phyloP scores from a whole-genome alignment of 768 basidiomycete species.

The Lentinus brumalis region DNA sequence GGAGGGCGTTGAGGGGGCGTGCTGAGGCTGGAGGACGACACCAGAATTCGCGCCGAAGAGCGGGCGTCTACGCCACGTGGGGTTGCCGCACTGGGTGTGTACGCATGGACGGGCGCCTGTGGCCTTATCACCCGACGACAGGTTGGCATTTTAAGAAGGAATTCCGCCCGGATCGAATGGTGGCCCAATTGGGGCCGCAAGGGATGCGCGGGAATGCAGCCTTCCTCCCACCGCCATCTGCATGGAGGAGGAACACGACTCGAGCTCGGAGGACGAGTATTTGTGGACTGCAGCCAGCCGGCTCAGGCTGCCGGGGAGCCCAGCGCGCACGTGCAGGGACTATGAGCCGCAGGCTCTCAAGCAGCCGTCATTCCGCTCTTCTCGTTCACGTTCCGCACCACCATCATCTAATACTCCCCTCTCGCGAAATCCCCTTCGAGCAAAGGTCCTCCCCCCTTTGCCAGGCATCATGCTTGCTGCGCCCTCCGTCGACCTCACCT shows the following conservation, averaged over 20 bases:
- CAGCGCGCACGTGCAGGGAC: slow-evolving; percentile 20
- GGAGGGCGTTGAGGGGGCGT: slow-evolving; percentile 39
- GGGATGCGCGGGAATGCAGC: slow-evolving; percentile 7
- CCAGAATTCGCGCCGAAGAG: slow-evolving; percentile 5
- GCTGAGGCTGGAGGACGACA: slow-evolving; percentile 19
- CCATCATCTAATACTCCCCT: slow-evolving; percentile 25
- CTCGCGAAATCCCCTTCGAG: slow-evolving; percentile 3
- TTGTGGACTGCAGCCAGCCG: slow-evolving; percentile 28
- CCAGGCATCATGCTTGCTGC: slow-evolving; percentile 36
- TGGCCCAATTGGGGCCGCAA: slow-evolving; percentile 12
- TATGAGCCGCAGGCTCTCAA: slow-evolving; percentile 16
- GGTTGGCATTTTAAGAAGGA: slow-evolving; percentile 10
- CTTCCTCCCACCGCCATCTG: slow-evolving; percentile 15
- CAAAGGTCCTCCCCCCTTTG: slow-evolving; percentile 19
- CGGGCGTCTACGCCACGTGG: slow-evolving; percentile 11
- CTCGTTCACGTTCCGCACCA: slow-evolving; percentile 33
- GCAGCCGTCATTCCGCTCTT: slow-evolving; percentile 22
- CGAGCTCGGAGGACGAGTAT: slow-evolving; percentile 27
- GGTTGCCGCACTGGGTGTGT: slow-evolving; percentile 2
- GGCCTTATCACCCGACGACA: slow-evolving; percentile 17
- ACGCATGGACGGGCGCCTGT: slow-evolving; percentile 1
- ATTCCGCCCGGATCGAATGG: slow-evolving; percentile 5
- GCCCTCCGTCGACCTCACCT: slow-evolving; percentile 58
- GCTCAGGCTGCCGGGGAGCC: slow-evolving; percentile 17
- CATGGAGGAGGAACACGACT: slow-evolving; percentile 21